Evolutionary conservation across 345 rosid species (phyloP).

Genomic region (Xanthoceras sorbifolium): DNA sequence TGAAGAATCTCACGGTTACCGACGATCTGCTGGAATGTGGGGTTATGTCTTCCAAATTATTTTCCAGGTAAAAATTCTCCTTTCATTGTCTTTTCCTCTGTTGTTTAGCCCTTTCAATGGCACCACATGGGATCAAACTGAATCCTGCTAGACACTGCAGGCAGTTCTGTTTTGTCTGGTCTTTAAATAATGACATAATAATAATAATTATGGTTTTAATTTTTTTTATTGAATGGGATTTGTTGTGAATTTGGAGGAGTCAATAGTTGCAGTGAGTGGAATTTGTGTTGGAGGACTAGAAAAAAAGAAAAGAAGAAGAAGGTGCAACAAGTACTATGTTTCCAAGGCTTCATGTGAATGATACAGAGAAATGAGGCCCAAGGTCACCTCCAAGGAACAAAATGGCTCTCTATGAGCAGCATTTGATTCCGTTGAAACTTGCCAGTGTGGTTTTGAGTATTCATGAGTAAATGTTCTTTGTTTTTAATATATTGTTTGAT

Average conservation of each 20-base stretch:
- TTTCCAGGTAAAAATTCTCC: constrained; percentile 79
- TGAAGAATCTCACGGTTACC: constrained; percentile 28
- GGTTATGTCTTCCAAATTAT: constrained; percentile 71
- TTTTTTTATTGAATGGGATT: constrained; percentile 26
- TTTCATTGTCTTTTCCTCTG: not conserved
- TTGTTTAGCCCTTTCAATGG: not conserved
- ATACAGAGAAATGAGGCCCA: too few species aligned
- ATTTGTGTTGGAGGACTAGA: constrained; percentile 19
- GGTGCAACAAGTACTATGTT: constrained; percentile 51
- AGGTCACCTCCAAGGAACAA: too few species aligned
- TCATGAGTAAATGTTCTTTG: not conserved
- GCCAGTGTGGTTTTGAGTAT: not conserved
- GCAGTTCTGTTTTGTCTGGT: too few species aligned
- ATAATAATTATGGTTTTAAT: too few species aligned
- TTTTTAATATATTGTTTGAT: constrained; percentile 8
- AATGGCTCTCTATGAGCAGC: constrained; percentile 68
- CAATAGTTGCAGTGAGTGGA: constrained; percentile 11
- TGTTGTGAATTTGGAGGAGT: constrained; percentile 18
- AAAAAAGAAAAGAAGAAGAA: too few species aligned
- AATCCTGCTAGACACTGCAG: not conserved
- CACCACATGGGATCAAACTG: not conserved
- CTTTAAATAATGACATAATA: too few species aligned
- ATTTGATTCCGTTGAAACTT: not conserved
- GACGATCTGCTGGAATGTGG: constrained; percentile 61
- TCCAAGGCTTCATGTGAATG: too few species aligned